These are phyloP conservation scores for Chrysoporthe puriensis DNA, from an alignment of 2,329 filamentous ascomycete species.

Conservation along the genomic window DNA sequence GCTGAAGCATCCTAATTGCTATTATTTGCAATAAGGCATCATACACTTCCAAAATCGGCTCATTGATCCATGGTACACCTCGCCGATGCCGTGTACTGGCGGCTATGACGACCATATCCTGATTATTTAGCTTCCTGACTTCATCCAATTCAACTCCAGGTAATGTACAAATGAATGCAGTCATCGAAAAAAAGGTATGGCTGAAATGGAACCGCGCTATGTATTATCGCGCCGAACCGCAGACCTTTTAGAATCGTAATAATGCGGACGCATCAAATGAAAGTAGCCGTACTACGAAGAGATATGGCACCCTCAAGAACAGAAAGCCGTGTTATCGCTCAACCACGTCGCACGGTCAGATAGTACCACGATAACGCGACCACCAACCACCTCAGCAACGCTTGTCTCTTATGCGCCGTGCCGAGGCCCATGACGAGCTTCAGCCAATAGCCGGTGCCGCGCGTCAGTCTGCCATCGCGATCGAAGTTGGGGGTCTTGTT, in stretches of 20 bases:
- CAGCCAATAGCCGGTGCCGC: conserved; percentile 59
- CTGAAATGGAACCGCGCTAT: not conserved
- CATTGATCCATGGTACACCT: no score
- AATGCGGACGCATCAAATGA: not conserved
- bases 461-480: conserved; percentile 57
- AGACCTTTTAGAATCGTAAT: no score
- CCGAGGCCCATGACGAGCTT: conserved; percentile 56
- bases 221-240: not conserved
- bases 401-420: conserved; percentile 51
- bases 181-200: not conserved
- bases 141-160: no score
- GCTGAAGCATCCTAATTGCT: no score
- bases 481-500: conserved; percentile 62
- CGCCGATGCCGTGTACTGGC: no score
- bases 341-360: conserved; percentile 15
- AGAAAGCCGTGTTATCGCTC: not conserved
- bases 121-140: not conserved
- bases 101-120: not conserved
- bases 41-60: no score
- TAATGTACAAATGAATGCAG: not conserved
- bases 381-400: conserved; percentile 56
- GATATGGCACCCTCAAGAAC: not conserved
- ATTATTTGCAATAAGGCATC: no score
- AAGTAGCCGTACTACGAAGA: not conserved
- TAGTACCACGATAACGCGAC: conserved; percentile 37